A percentile compares a stretch with the other conserved stretches of the same genome.
Conservation (phyloP, 345 rosid species). For the Abelmoschus esculentus region DNA sequence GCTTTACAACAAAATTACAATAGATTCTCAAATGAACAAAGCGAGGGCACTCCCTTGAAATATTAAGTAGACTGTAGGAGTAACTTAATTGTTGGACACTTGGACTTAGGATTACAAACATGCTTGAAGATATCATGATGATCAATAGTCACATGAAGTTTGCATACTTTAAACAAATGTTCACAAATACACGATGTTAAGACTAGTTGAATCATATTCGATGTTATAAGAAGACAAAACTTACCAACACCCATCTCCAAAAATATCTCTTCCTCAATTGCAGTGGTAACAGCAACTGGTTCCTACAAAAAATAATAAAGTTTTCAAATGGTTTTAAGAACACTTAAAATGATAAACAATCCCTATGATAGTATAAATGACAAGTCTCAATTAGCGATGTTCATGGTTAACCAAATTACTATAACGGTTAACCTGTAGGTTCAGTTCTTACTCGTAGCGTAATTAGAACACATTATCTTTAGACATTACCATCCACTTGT, state of each 20-base stretch:
- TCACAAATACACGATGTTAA: too few relatives aligned
- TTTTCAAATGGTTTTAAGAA: background rate
- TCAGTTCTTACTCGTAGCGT: too few relatives aligned
- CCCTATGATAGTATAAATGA: background rate
- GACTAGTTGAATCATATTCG: background rate
- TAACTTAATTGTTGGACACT: background rate
- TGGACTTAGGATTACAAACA: background rate
- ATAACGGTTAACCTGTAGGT: too few relatives aligned
- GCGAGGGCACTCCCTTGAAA: background rate
- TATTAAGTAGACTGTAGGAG: background rate
- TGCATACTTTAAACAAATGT: background rate
- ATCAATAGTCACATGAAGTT: background rate
- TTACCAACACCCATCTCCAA: constrained; percentile 79
- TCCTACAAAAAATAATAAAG: constrained; percentile 42
- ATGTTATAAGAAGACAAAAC: constrained; percentile 8
- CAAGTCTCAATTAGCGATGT: too few relatives aligned
- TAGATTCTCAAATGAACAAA: background rate
- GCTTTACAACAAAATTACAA: background rate
- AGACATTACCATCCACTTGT: too few relatives aligned
- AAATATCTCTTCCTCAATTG: constrained; percentile 62
- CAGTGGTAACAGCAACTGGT: constrained; percentile 75
- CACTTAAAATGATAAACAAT: background rate
- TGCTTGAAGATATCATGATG: background rate
- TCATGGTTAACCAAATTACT: too few relatives aligned
- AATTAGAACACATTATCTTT: too few relatives aligned